phyloP scores from a whole-genome alignment of 768 basidiomycete genomes.

The Kwoniella pini region DNA sequence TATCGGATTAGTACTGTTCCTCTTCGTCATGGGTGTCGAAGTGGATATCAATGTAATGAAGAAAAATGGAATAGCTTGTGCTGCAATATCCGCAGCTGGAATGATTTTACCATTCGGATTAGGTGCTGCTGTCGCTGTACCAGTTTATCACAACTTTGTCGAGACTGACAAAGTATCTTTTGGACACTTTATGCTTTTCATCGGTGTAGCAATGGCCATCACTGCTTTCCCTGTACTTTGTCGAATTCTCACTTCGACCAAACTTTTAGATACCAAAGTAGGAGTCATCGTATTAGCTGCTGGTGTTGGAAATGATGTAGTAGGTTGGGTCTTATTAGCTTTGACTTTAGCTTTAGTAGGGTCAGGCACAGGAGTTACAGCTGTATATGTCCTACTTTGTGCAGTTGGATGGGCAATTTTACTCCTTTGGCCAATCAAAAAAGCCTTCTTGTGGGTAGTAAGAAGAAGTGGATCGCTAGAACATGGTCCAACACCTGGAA shows the following conservation, averaged over 20 bases:
- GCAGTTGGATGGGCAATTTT: slow-evolving; percentile 68
- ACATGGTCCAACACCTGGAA: slow-evolving; percentile 67
- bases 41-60: slow-evolving; percentile 71
- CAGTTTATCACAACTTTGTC: slow-evolving; percentile 69
- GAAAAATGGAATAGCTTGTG: slow-evolving; percentile 64
- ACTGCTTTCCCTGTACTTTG: slow-evolving; percentile 64
- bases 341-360: slow-evolving; percentile 82
- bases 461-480: slow-evolving; percentile 71
- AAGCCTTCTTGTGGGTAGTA: slow-evolving; percentile 68
- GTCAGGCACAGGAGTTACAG: slow-evolving; percentile 69
- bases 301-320: slow-evolving; percentile 76
- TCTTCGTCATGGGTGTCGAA: slow-evolving; percentile 84
- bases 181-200: slow-evolving; percentile 81
- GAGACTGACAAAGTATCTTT: slow-evolving; percentile 62
- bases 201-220: slow-evolving; percentile 73
- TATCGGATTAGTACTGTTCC: slow-evolving; percentile 61
- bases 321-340: slow-evolving; percentile 82
- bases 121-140: slow-evolving; percentile 73
- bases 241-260: slow-evolving; percentile 73
- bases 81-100: slow-evolving; percentile 67
- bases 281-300: slow-evolving; percentile 79
- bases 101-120: slow-evolving; percentile 76
- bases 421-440: slow-evolving; percentile 66
- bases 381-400: slow-evolving; percentile 75
- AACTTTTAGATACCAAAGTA: slow-evolving; percentile 80